Evolutionary conservation across 2,329 filamentous ascomycete species (phyloP).

Genomic region (Cladosporium colombiae): DNA sequence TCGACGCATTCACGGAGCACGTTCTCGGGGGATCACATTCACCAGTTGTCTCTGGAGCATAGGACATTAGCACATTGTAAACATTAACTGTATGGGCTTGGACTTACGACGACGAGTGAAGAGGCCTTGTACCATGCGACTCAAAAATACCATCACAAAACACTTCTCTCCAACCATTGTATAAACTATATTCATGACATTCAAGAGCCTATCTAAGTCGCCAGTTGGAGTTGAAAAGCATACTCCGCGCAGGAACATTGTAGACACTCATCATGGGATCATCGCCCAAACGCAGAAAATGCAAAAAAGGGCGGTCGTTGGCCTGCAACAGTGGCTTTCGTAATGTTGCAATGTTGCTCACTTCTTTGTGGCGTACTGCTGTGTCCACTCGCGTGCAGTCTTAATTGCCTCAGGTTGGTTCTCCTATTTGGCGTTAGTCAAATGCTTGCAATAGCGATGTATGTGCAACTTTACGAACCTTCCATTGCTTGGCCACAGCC

Average conservation of each 20-base stretch:
- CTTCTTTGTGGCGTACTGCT: slow-evolving; percentile 63
- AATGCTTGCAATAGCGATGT: background rate
- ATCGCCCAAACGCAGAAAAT: slow-evolving; percentile 18
- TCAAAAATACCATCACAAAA: background rate
- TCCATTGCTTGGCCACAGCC: slow-evolving; percentile 97
- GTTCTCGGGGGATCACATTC: background rate
- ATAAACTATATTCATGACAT: slow-evolving; percentile 14
- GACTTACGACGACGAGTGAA: background rate
- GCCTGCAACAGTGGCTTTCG: background rate
- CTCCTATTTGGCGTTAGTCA: slow-evolving; percentile 52
- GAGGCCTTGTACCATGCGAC: background rate
- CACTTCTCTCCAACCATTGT: background rate
- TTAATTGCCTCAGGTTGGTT: slow-evolving; percentile 89
- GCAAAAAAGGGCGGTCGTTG: background rate
- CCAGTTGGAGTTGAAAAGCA: background rate
- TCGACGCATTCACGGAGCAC: background rate
- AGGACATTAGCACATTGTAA: background rate
- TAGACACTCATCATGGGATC: slow-evolving; percentile 2
- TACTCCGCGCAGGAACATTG: background rate
- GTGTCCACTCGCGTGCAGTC: slow-evolving; percentile 90
- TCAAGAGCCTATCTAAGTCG: slow-evolving; percentile 13
- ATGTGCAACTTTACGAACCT: slow-evolving; percentile 42
- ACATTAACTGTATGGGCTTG: background rate
- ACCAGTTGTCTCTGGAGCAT: background rate
- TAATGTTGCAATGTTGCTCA: slow-evolving; percentile 18